These are phyloP conservation scores for Penicillium sp. DNA, from an alignment of 2,329 filamentous ascomycete genomes.

Conservation along the genomic window DNA sequence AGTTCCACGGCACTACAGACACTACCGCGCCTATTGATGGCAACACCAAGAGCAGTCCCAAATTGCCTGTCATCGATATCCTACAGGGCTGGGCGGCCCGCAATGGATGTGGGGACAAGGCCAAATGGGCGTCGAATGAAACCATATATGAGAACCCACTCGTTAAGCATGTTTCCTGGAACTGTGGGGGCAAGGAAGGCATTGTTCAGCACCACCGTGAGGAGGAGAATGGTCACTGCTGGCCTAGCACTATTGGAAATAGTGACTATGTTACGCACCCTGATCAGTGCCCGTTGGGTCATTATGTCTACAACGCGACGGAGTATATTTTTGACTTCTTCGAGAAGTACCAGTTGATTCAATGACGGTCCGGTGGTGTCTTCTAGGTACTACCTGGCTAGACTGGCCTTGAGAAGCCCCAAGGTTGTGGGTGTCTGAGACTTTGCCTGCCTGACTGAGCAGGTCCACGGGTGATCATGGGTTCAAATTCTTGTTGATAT, in stretches of 20 bases:
- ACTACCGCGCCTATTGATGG: constrained; percentile 22
- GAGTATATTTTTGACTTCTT: constrained; percentile 25
- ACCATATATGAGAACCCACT: constrained; percentile 16
- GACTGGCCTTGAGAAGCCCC: too few species aligned
- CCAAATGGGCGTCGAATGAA: constrained; percentile 17
- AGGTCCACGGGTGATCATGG: too few species aligned
- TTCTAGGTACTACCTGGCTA: not conserved
- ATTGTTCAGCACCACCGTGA: constrained; percentile 26
- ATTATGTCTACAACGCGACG: constrained; percentile 21
- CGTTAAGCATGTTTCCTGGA: constrained; percentile 22
- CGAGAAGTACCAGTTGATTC: constrained; percentile 21
- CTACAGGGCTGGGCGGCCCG: constrained; percentile 18
- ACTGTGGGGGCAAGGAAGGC: constrained; percentile 14
- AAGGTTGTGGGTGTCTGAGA: too few species aligned
- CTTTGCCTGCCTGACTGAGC: too few species aligned
- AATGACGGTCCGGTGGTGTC: not conserved
- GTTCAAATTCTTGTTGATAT: too few species aligned
- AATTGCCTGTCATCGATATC: constrained; percentile 19
- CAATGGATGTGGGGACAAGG: constrained; percentile 16
- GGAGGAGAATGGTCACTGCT: constrained; percentile 20
- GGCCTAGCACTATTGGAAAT: constrained; percentile 21
- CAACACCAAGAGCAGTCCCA: constrained; percentile 2
- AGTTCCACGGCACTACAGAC: constrained; percentile 26
- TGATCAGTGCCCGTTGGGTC: constrained; percentile 15
- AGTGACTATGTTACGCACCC: constrained; percentile 11